Base-by-base conservation (phyloP, 2,329 filamentous ascomycete genomes). In the Phyllosticta capitalensis region DNA sequence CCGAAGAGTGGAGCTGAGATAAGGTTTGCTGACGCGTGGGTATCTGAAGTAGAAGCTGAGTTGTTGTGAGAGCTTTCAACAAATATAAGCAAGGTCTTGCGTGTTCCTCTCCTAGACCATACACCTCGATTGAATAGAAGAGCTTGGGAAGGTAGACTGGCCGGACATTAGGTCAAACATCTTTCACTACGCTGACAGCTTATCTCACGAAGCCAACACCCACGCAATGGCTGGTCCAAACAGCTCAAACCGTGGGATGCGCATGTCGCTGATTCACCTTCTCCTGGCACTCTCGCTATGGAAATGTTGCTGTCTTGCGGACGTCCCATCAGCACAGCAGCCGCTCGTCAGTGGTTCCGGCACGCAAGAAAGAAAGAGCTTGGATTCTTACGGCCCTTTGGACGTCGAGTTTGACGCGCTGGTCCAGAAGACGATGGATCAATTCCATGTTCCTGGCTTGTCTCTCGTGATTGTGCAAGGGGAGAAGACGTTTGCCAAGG, bases 401-500 rank as follows among this genome's bases (percentile, higher is more conserved):
- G 58, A 60, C 14, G 49, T 52, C 9, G 38, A 59, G 2, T 66
- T 66, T 38, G 64, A 63, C 12, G 48, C 45, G 5, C 61, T 64
- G 28, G 64, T 74, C 5, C 61, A 68, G 20, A 64, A 67, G 4
- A 63, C 70, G 1, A 67, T 78, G 33, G 62, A 72, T 6, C 62
- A 71, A 52, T 81, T 74, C 73, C 74, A 78, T 56, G 75, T 81
- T 7, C 79, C 80, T 1, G 80, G 79, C 0, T 57, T 81, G 5
- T 72, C 79, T 1, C 71, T 82, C 20, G 77, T 75, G 0, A 71
- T 82, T 21, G 67, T 81, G 14, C 75, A 80, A 61, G 75, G 75
- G 1, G 69, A 79, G 12, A 63, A 74, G 3, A 75, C 72, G 6
- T 76, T 61, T 45, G 61, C 69, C 63, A 61, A 78, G 76, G 73